Evolutionary conservation across 2,329 filamentous ascomycete species (phyloP).

Genomic region (Verticillium tricorpus): DNA sequence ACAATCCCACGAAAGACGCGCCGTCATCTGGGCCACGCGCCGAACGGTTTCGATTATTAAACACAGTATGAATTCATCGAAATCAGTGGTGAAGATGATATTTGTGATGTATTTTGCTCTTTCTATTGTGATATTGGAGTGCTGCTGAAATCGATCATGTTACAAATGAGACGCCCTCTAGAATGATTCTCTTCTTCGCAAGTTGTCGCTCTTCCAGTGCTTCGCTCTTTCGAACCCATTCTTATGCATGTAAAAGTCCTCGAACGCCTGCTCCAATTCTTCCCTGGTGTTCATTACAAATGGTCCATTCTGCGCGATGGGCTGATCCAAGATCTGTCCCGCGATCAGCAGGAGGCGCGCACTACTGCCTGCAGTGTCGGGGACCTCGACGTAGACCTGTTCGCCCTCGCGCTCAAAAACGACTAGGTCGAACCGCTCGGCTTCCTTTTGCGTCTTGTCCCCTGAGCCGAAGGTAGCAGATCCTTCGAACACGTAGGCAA

Average conservation of each 20-base stretch:
- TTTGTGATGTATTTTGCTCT: no score
- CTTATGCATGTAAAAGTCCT: constrained; percentile 65
- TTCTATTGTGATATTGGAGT: no score
- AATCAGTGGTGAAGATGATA: no score
- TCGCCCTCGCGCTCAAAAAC: constrained; percentile 81
- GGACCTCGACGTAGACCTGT: constrained; percentile 64
- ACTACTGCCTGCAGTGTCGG: constrained; percentile 55
- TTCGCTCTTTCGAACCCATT: constrained; percentile 79
- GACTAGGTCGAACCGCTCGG: constrained; percentile 76
- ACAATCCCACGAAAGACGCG: no score
- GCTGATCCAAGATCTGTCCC: constrained; percentile 73
- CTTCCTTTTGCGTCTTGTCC: constrained; percentile 41
- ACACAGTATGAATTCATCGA: no score
- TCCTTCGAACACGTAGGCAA: constrained; percentile 80
- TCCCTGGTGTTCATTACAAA: constrained; percentile 71
- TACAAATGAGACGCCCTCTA: no score
- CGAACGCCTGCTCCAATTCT: constrained; percentile 69
- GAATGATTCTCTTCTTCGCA: constrained; percentile 28
- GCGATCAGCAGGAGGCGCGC: constrained; percentile 66
- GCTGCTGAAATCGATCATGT: no score
- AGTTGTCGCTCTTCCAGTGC: constrained; percentile 67
- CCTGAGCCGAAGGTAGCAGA: constrained; percentile 58
- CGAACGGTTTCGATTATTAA: no score
- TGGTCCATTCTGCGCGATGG: constrained; percentile 77
- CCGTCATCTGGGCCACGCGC: no score